Conservation (phyloP, 495 filamentous ascomycete species). For the Tuber melanosporum region DNA sequence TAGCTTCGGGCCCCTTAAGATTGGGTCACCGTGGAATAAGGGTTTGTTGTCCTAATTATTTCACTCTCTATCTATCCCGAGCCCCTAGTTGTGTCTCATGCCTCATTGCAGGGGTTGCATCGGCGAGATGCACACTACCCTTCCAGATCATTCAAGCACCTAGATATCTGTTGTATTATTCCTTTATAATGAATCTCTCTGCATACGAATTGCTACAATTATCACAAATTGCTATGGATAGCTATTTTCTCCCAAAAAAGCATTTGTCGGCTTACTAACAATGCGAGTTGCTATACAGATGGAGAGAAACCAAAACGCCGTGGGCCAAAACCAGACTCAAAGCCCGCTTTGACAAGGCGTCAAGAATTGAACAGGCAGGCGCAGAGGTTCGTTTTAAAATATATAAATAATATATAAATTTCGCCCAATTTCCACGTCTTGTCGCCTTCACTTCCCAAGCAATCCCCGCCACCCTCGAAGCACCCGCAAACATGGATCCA, state of each 20-base stretch:
- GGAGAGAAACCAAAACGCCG: conserved; percentile 80
- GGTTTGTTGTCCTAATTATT: conserved; percentile 28
- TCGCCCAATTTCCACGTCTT: not conserved
- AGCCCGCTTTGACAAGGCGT: conserved; percentile 83
- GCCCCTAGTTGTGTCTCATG: conserved; percentile 7
- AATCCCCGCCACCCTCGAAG: conserved; percentile 19
- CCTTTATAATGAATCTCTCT: not conserved
- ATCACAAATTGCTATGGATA: conserved; percentile 5
- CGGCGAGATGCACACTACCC: not conserved
- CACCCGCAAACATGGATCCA: conserved; percentile 3
- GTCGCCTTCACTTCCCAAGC: not conserved
- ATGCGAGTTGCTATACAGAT: conserved; percentile 49
- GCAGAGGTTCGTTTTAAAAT: conserved; percentile 60
- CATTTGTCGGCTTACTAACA: conserved; percentile 20
- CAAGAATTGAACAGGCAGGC: conserved; percentile 95
- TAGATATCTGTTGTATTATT: not conserved
- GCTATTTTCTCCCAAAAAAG: not conserved
- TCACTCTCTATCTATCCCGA: conserved; percentile 2
- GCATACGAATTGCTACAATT: not conserved
- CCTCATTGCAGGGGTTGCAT: not conserved
- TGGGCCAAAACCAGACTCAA: conserved; percentile 94
- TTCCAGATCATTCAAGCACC: not conserved
- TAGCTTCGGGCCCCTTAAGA: conserved; percentile 30
- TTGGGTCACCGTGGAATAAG: conserved; percentile 34
- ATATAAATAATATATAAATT: conserved; percentile 11